Conservation (phyloP, 495 filamentous ascomycete species). For the Hypoxylon lienhwacheense region DNA sequence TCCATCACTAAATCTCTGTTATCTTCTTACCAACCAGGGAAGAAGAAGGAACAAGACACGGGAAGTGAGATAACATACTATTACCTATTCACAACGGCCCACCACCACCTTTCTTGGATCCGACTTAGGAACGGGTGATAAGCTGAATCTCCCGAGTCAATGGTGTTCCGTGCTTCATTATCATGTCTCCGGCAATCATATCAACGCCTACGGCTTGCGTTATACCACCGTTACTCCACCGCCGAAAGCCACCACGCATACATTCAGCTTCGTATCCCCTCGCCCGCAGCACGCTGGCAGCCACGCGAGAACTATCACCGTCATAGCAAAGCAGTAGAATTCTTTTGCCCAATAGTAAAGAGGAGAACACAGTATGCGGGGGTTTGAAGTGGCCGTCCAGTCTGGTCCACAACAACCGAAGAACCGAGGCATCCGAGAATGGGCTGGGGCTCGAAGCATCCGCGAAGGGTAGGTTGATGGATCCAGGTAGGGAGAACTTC, state of each 20-base stretch:
- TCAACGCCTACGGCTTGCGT: not conserved
- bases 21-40: too few relatives aligned
- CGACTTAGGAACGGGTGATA: not conserved
- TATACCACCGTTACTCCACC: conserved; percentile 8
- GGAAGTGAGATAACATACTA: not conserved
- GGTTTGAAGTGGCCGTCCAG: conserved; percentile 41
- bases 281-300: conserved; percentile 55
- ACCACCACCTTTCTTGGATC: conserved; percentile 1
- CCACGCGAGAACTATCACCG: conserved; percentile 56
- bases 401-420: conserved; percentile 51
- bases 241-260: conserved; percentile 48
- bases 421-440: conserved; percentile 48
- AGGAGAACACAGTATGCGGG: conserved; percentile 25
- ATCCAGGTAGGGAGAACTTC: conserved; percentile 49
- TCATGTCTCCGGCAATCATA: not conserved
- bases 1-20: too few relatives aligned
- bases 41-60: not conserved
- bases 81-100: not conserved
- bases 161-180: conserved; percentile 4
- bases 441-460: conserved; percentile 39
- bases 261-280: conserved; percentile 55
- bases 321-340: conserved; percentile 57
- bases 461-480: conserved; percentile 51
- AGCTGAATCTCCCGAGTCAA: conserved; percentile 18
- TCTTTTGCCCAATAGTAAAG: conserved; percentile 36